Conservation (phyloP, 2,329 filamentous ascomycete genomes). For the Colletotrichum sp. region DNA sequence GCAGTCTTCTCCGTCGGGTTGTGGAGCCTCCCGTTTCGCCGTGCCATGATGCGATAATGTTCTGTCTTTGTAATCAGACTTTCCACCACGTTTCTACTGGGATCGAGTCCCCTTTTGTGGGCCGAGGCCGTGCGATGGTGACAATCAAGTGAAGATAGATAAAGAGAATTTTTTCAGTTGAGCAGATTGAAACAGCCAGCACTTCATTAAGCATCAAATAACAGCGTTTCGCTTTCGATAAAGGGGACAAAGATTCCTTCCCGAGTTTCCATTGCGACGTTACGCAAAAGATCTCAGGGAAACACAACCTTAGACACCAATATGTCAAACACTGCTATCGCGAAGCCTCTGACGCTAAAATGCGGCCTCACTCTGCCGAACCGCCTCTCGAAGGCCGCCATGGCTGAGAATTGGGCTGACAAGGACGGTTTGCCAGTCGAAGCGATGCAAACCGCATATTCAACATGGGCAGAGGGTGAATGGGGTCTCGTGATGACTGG, state of each 20-base stretch:
- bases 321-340: not conserved
- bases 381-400: slow-evolving; percentile 56
- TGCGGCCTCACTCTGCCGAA: slow-evolving; percentile 62
- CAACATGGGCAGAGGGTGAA: slow-evolving; percentile 56
- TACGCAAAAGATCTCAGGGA: not conserved
- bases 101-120: not conserved
- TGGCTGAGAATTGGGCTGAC: slow-evolving; percentile 50
- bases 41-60: not conserved
- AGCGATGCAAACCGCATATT: slow-evolving; percentile 50
- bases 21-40: not conserved
- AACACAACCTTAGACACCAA: not conserved
- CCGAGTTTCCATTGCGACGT: not conserved
- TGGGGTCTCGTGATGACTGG: slow-evolving; percentile 59
- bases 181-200: not conserved
- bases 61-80: not conserved
- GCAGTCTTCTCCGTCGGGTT: not conserved
- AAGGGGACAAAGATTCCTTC: too few species aligned
- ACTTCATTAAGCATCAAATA: not conserved
- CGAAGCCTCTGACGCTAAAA: slow-evolving; percentile 50
- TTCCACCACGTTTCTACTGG: not conserved
- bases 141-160: not conserved
- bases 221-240: not conserved
- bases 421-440: slow-evolving; percentile 47
- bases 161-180: not conserved
- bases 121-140: not conserved